Base-by-base conservation (phyloP, 768 basidiomycete genomes). In the Auriscalpium vulgare region DNA sequence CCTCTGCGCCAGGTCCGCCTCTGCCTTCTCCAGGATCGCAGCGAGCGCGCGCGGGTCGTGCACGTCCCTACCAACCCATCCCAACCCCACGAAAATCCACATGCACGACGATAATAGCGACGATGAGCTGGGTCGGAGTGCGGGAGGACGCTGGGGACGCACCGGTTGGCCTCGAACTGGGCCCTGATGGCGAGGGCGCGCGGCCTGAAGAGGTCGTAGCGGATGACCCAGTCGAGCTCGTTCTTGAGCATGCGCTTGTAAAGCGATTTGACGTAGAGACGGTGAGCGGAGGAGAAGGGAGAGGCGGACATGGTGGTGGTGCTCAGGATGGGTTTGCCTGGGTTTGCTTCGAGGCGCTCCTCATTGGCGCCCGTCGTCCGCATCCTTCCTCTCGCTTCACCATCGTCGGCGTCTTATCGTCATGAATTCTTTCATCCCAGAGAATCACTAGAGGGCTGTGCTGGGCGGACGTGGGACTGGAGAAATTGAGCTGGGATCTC, bases 91-190 rank as follows among this genome's bases (percentile, higher is more conserved):
- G 54, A 14, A 59, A 50, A 10, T 48, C 4, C 29, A 5, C 29
- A 29, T 7, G 29, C 29, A 5, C 4, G 29, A 29, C 29, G 29
- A 29, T 7, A 29, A 4, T 4, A 5, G 29, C 29, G 29, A 29
- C 29, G 4, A 29, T 29, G 29, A 29, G 29, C 29, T 29, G 29
- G 29, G 29, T 29, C 4, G 29, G 29, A 29, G 29, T 7, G 29
- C 2, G 29, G 29, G 29, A 5, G 29, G 29, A 29, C 5, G 4
- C 29, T 29, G 29, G 29, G 14, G 14, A 74, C 80, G 56, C 68
- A 91, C 91, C 93, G 82, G 78, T 97, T 93, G 63, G 79, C 74
- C 75, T 98, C 95, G 68, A 98, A 98, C 69, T 91, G 82, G 58
- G 94, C 94, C 59, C 95, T 76, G 61, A 98, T 91, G 69, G 86